Evolutionary conservation across 116 monocot species (phyloP), one percentile per base, ranked within the genome.

Genomic region (Iris pallida): DNA sequence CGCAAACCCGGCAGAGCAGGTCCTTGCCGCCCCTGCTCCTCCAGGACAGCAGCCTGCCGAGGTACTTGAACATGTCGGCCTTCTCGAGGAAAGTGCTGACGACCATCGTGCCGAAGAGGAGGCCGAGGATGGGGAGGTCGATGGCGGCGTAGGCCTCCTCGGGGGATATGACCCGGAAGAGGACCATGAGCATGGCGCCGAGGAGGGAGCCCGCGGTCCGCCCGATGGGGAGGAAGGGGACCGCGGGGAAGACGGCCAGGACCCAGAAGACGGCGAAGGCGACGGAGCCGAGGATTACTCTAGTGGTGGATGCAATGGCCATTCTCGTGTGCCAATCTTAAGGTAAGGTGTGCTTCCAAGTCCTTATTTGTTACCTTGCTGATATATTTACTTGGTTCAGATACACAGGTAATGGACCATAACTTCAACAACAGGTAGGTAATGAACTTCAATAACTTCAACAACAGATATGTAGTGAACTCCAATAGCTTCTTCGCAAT

Each of bases 51-150:
- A 94, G 41, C 40, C 69, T 87, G 7, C 85, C 85, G 9, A 94
- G 53, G 41, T 94, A 85, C 69, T 79, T 79, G 72, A 94, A 94
- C 90, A 94, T 85, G 71, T 90, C 90, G 4, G 87, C 94, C 59
- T 80, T 70, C 47, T 94, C 94, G 4, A 94, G 94, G 53, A 87
- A 94, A 47, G 70, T 67, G 18, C 87, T 83, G 16, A 94, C 94
- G 0, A 94, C 94, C 94, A 94, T 94, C 64, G 94, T 94, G 57
- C 90, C 90, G 42, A 94, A 94, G 57, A 94, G 87, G 58, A 94
- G 94, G 65, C 87, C 94, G 0, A 94, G 87, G 68, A 94, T 94
- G 3, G 87, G 94, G 59, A 94, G 94, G 73, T 94, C 83, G 9
- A 94, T 81, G 18, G 90, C 87, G 1, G 82, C 77, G 43, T 85